Conservation (phyloP, 257 asterid species). For the Solanum rostratum region DNA sequence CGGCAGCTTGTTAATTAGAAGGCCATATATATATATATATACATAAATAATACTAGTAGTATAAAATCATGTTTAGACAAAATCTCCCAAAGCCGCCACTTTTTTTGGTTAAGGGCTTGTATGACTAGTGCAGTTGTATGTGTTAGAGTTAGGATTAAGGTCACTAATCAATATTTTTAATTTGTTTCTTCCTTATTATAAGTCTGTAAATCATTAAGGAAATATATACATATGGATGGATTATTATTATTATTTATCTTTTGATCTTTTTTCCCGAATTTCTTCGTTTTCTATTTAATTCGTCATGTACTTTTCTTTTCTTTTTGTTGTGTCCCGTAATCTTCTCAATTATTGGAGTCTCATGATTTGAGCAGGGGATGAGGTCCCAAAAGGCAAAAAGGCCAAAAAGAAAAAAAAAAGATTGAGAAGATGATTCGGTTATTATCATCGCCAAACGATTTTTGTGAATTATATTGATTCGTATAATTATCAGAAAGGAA, state of each 20-base stretch:
- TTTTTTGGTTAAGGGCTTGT: constrained; percentile 8
- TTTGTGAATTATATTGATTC: not conserved
- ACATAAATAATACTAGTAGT: not conserved
- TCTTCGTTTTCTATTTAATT: not conserved
- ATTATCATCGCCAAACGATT: not conserved
- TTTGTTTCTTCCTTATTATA: not conserved
- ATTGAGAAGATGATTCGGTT: not conserved
- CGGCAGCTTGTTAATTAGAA: constrained; percentile 47
- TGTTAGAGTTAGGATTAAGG: not conserved
- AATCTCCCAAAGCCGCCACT: constrained; percentile 2
- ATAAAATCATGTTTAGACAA: not conserved
- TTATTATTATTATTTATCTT: not conserved
- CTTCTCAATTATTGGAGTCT: not conserved
- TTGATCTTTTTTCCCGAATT: not conserved
- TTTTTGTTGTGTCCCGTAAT: not conserved
- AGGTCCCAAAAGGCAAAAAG: not conserved
- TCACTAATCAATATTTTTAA: constrained; percentile 2
- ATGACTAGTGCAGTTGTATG: not conserved
- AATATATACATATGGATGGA: not conserved
- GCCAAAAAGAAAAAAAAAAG: not conserved
- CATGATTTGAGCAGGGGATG: not conserved
- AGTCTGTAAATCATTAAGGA: not conserved
- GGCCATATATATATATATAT: not conserved
- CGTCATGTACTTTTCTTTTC: not conserved
- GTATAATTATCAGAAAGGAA: not conserved